Percentiles rank a stretch among this genome's conserved stretches.
These are phyloP conservation scores for Parafenestella ontariensis DNA, from an alignment of 2,329 filamentous ascomycete species.

Conservation along the genomic window DNA sequence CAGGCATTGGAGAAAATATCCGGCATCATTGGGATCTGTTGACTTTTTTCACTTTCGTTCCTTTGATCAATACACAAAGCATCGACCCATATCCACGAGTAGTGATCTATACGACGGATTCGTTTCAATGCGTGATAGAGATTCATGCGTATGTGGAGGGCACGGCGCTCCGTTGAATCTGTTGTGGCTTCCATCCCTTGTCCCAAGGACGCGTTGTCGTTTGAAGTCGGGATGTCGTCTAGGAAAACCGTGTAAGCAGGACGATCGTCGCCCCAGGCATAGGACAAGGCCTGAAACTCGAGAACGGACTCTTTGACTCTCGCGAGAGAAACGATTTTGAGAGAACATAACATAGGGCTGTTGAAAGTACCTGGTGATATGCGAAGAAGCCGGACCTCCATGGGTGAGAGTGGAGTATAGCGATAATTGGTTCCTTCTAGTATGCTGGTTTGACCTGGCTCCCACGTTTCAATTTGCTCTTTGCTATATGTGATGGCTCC, in stretches of 20 bases:
- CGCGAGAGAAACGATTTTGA: background rate
- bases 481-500: no score
- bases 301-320: background rate
- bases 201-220: no score
- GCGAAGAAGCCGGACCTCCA: background rate
- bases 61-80: conserved; percentile 34
- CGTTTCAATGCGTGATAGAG: conserved; percentile 16
- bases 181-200: no score
- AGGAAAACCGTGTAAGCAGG: conserved; percentile 2
- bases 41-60: conserved; percentile 12
- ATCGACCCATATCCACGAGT: conserved; percentile 28
- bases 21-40: conserved; percentile 21
- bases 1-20: conserved; percentile 15
- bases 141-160: background rate
- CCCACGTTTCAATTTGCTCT: no score
- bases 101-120: conserved; percentile 2
- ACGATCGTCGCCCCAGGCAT: conserved; percentile 36
- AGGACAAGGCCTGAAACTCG: conserved; percentile 35
- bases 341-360: background rate
- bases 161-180: no score
- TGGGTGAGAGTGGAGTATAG: background rate
- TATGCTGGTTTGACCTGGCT: no score
- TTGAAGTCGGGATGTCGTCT: background rate
- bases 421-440: no score
- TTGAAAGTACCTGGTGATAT: background rate